phyloP scores from a whole-genome alignment of 306 rosid genomes.

The Spatholobus suberectus region DNA sequence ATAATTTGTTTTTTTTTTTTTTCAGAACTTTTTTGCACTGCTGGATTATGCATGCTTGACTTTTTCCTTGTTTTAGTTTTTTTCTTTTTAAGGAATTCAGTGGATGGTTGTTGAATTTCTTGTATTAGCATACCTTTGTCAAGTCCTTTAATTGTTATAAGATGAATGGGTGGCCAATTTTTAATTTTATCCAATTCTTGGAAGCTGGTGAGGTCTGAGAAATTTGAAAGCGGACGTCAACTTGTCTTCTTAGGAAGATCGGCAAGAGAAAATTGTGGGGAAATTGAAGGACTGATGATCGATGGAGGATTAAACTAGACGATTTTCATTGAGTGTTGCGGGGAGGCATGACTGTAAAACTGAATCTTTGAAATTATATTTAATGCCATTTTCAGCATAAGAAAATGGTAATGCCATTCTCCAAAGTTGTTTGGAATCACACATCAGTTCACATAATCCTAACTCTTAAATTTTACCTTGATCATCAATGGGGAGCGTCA shows the following conservation, averaged over 20 bases:
- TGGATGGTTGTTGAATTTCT: conserved; percentile 29
- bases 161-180: conserved; percentile 1
- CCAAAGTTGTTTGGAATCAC: neutral
- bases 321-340: conserved; percentile 23
- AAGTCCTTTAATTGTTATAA: neutral
- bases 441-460: neutral
- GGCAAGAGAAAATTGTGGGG: neutral
- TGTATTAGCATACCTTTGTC: conserved; percentile 6
- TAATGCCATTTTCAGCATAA: conserved; percentile 11
- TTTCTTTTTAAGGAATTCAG: conserved; percentile 20
- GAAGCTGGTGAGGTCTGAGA: conserved; percentile 23
- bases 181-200: conserved; percentile 29
- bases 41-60: conserved; percentile 13
- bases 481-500: neutral
- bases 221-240: conserved; percentile 22
- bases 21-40: neutral
- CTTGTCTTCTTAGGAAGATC: conserved; percentile 22
- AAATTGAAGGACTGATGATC: neutral
- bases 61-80: neutral
- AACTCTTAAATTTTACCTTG: neutral
- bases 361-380: neutral
- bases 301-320: conserved; percentile 1
- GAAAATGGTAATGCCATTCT: conserved; percentile 17
- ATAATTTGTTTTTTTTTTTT: neutral
- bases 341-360: conserved; percentile 10